Conservation (phyloP, 192 early-diverging fungal species). For the Linnemannia schmuckeri region DNA sequence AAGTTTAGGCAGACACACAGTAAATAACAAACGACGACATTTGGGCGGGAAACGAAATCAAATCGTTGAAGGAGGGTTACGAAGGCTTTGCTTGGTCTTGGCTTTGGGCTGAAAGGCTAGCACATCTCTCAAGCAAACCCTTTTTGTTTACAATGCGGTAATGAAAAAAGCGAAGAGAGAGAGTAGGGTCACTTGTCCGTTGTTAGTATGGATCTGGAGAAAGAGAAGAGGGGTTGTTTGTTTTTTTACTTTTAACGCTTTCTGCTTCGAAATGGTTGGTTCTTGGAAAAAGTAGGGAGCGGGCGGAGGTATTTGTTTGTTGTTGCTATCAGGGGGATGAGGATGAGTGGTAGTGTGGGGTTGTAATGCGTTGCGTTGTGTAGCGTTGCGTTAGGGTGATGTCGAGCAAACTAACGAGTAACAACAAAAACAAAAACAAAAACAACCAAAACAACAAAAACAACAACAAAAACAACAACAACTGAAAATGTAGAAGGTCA, state of each 20-base stretch:
- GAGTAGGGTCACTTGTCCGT: background rate
- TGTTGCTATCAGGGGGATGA: background rate
- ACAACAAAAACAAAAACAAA: background rate
- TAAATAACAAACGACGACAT: background rate
- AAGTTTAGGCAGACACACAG: background rate
- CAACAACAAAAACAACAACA: background rate
- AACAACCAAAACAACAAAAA: background rate
- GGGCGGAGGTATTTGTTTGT: background rate
- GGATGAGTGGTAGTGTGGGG: background rate
- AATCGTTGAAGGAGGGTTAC: background rate
- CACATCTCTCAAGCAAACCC: background rate
- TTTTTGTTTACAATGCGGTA: background rate
- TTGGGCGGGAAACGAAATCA: constrained; percentile 1
- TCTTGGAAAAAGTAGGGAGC: background rate
- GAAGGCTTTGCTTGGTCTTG: background rate
- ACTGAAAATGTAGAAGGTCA: background rate
- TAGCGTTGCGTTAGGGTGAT: background rate
- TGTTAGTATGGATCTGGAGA: background rate
- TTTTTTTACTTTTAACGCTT: background rate
- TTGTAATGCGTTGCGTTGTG: background rate
- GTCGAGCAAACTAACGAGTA: too few species aligned
- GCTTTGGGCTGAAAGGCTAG: background rate
- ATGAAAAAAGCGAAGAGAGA: background rate
- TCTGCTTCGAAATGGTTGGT: background rate
- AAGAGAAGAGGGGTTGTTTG: background rate